Conservation (phyloP, 148 eudicot species). For the Linanthus parryae region DNA sequence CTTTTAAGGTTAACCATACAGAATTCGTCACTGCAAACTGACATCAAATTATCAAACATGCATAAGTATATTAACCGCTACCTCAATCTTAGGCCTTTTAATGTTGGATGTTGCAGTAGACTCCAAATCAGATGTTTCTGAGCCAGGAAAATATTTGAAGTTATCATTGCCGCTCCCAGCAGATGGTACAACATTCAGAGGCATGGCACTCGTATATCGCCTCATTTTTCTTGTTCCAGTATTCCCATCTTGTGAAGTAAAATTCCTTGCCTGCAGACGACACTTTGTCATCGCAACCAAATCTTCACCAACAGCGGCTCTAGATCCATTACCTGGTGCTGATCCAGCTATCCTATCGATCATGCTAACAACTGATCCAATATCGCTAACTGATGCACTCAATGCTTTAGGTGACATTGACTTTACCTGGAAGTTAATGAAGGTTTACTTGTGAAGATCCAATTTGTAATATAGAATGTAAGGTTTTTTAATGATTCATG, state of each 20-base stretch:
- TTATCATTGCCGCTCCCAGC: conserved; percentile 67
- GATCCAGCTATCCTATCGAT: conserved; percentile 94
- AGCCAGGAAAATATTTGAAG: conserved; percentile 46
- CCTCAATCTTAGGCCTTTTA: conserved; percentile 74
- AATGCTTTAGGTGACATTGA: conserved; percentile 67
- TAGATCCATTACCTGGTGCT: conserved; percentile 95
- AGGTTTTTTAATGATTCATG: too few species aligned
- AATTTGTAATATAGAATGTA: too few species aligned
- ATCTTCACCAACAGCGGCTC: conserved; percentile 98
- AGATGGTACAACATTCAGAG: conserved; percentile 67
- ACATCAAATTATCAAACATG: neutral
- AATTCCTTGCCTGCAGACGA: conserved; percentile 84
- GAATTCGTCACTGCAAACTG: neutral
- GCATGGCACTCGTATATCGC: conserved; percentile 81
- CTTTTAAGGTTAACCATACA: neutral
- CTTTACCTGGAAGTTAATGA: conserved; percentile 47
- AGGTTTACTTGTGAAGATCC: too few species aligned
- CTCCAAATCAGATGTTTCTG: conserved; percentile 67
- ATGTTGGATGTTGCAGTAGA: conserved; percentile 74
- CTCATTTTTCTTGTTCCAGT: conserved; percentile 78
- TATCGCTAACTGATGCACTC: conserved; percentile 68
- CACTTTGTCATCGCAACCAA: conserved; percentile 97
- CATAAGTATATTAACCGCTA: too few species aligned
- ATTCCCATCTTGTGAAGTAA: conserved; percentile 67
- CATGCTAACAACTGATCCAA: conserved; percentile 90